These are phyloP conservation scores for Primulina eburnea DNA, from an alignment of 257 asterid genomes.

Conservation along the genomic window DNA sequence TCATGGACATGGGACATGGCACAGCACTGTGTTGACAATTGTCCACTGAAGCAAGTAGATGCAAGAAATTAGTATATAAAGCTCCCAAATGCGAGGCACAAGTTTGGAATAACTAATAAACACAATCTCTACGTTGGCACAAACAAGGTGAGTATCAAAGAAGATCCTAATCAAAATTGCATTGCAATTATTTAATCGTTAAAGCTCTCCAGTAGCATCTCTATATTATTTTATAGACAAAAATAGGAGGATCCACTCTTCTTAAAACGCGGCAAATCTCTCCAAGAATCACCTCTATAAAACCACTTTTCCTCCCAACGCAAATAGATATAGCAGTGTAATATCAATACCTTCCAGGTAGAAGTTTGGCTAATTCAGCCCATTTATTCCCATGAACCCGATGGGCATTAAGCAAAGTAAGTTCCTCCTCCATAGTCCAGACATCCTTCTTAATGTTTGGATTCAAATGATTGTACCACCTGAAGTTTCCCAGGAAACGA, in stretches of 20 bases:
- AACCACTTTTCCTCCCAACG: constrained; percentile 15
- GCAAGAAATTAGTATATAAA: not conserved
- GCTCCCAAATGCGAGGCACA: not conserved
- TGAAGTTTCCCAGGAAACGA: constrained; percentile 29
- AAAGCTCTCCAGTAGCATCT: not conserved
- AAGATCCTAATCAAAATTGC: not conserved
- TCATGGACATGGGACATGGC: not conserved
- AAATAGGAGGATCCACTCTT: not conserved
- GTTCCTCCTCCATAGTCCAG: constrained; percentile 96
- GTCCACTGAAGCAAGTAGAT: not conserved
- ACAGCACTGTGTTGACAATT: not conserved
- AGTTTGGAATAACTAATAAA: not conserved
- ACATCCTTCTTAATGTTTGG: constrained; percentile 93
- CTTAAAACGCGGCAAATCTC: not conserved
- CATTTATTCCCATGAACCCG: constrained; percentile 87
- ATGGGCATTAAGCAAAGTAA: constrained; percentile 79
- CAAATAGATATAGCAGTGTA: constrained; percentile 16
- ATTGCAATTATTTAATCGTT: not conserved
- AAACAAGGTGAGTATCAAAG: not conserved
- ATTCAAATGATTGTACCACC: constrained; percentile 99
- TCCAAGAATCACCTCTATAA: not conserved
- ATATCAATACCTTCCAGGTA: constrained; percentile 84
- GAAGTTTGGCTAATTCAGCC: constrained; percentile 97
- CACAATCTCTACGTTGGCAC: not conserved
- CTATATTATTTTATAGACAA: not conserved